A percentile compares a stretch with the other conserved stretches of the same genome.
phyloP scores from a whole-genome alignment of 108 stramenopile species.

The Discostella stelligeroides region DNA sequence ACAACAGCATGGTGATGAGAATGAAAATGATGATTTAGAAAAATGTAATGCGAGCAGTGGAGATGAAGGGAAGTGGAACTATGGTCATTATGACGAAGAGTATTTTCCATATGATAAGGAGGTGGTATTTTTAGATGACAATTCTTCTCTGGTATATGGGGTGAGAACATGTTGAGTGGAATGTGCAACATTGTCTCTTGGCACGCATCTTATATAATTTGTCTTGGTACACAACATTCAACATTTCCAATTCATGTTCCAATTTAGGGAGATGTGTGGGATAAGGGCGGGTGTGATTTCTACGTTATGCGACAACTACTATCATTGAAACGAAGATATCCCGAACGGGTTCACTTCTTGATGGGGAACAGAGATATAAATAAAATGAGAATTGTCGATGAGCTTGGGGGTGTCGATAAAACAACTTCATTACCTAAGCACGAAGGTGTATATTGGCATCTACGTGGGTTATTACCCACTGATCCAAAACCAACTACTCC shows the following conservation, averaged over 20 bases:
- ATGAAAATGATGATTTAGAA: conserved; percentile 7
- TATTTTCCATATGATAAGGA: conserved; percentile 72
- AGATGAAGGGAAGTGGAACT: conserved; percentile 19
- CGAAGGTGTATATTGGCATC: conserved; percentile 75
- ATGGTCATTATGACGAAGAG: conserved; percentile 27
- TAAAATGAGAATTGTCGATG: conserved; percentile 80
- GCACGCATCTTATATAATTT: not conserved
- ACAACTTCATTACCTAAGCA: conserved; percentile 47
- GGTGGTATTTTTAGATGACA: conserved; percentile 59
- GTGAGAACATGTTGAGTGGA: conserved; percentile 16
- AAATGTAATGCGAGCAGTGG: too few species aligned
- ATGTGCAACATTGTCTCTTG: not conserved
- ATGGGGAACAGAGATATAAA: conserved; percentile 93
- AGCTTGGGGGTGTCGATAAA: conserved; percentile 46
- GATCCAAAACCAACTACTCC: conserved; percentile 42
- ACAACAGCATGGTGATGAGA: conserved; percentile 1
- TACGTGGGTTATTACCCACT: conserved; percentile 52
- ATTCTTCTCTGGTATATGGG: conserved; percentile 39
- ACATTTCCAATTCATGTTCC: conserved; percentile 46
- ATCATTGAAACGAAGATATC: conserved; percentile 69
- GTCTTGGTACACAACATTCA: too few species aligned
- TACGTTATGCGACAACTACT: conserved; percentile 82
- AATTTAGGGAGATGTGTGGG: conserved; percentile 84
- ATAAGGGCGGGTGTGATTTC: conserved; percentile 85
- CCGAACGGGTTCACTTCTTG: conserved; percentile 75